Base-by-base conservation (phyloP, 2,329 filamentous ascomycete genomes). In the Colletotrichum phormii region DNA sequence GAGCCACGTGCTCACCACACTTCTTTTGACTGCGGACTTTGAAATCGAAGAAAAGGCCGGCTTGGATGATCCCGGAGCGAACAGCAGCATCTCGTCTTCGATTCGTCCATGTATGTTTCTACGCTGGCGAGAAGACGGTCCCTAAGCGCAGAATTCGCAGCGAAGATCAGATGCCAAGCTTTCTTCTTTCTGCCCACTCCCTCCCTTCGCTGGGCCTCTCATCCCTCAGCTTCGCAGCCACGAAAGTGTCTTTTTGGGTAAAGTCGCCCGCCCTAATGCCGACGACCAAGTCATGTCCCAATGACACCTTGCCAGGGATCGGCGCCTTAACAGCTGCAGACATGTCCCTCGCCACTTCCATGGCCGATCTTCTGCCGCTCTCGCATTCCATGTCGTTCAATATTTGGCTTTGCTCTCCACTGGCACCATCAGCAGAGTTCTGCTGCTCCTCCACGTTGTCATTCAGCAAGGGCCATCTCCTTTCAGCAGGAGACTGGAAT, bases 1-100 rank as follows among this genome's bases (percentile, higher is more conserved):
- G 49, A 55, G 53, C 66, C 71, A 71, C 66, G 61, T 73, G 60
- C 64, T 59, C 51, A 53, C 69, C 33, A 59, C 53, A 68, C 64
- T 63, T 63, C 13, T 46, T 64, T 59, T 13, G 58, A 49, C 51
- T 63, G 18, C 64, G 49, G 68, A 37, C 51, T 68, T 24, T 13
- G 22, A 8, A 37, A 22, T 57, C 29, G 33, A 33, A 46, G 31
- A 46, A 61, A 22, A 35, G 55, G 18, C 59, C 57, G 64, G 49
- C 64, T 51, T 71, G 57, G 62, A 51, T 64, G 51, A 67, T 67
- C 49, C 64, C 58, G 49, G 13, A 64, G 57, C 29, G 8, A 51
- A 57, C 13, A 6, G 35, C 6, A n/a, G 22, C 49, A 42, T 26
- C 31, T 42, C 33, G 66, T 18, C 7, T 62, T 15, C 58, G 24